Evolutionary conservation across 352 stramenopile genomes (phyloP).

Genomic region (Phytophthora colocasiae): DNA sequence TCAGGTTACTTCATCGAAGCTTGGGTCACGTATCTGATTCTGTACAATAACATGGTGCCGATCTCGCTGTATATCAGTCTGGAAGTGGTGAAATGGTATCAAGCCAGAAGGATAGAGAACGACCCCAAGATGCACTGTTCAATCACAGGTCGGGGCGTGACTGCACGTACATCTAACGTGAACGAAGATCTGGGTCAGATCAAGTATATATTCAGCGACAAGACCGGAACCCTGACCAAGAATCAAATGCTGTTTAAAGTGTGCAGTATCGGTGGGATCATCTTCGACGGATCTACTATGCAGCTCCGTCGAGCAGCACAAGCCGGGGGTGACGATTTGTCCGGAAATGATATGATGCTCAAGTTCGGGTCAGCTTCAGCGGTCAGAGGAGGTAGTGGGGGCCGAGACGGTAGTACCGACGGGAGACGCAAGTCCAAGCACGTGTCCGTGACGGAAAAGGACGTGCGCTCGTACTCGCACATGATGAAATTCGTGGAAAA

Average conservation of each 20-base stretch:
- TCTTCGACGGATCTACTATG: conserved; percentile 88
- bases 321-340: conserved; percentile 28
- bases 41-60: conserved; percentile 95
- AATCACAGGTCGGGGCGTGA: conserved; percentile 66
- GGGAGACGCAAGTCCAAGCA: conserved; percentile 43
- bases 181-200: conserved; percentile 97
- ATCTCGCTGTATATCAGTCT: conserved; percentile 98
- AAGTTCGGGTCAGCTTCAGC: conserved; percentile 19
- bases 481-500: conserved; percentile 78
- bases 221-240: conserved; percentile 99
- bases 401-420: conserved; percentile 23
- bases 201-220: conserved; percentile 99
- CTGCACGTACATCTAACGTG: conserved; percentile 93
- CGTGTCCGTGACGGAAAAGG: conserved; percentile 68
- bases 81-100: conserved; percentile 96
- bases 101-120: conserved; percentile 93
- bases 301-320: conserved; percentile 52
- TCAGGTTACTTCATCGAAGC: conserved; percentile 56
- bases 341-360: conserved; percentile 29
- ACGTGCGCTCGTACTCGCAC: conserved; percentile 70
- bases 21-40: conserved; percentile 84
- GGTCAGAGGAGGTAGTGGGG: conserved; percentile 5
- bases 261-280: conserved; percentile 91
- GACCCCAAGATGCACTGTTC: conserved; percentile 71
- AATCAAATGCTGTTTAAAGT: conserved; percentile 99